phyloP scores from a whole-genome alignment of 768 basidiomycete species.

The Cystofilobasidium ferigula region DNA sequence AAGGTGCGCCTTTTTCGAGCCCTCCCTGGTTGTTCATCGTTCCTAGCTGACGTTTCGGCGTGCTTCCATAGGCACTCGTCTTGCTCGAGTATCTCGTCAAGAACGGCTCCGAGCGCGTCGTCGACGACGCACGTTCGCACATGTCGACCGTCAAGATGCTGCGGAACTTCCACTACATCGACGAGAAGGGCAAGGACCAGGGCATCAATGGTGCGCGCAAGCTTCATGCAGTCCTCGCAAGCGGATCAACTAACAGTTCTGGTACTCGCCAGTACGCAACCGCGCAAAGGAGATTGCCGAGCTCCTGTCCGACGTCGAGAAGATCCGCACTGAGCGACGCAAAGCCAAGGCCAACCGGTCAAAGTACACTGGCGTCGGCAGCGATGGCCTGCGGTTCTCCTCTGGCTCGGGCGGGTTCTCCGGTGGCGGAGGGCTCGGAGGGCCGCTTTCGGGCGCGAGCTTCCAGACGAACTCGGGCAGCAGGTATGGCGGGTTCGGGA shows the following conservation, averaged over 20 bases:
- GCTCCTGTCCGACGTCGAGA: conserved; percentile 78
- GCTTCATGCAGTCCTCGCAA: no score
- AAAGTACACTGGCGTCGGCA: conserved; percentile 82
- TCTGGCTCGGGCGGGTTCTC: conserved; percentile 18
- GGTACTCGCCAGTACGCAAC: conserved; percentile 64
- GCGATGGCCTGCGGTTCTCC: conserved; percentile 47
- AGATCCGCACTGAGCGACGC: conserved; percentile 73
- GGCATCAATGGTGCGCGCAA: conserved; percentile 91
- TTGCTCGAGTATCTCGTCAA: conserved; percentile 92
- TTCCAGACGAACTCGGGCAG: conserved; percentile 49
- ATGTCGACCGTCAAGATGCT: conserved; percentile 95
- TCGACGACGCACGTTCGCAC: conserved; percentile 92
- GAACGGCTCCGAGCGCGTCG: conserved; percentile 92
- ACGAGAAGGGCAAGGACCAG: conserved; percentile 97
- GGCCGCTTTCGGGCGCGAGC: conserved; percentile 38
- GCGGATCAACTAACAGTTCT: no score
- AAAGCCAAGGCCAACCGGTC: conserved; percentile 82
- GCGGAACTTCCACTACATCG: conserved; percentile 93
- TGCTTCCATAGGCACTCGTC: conserved; percentile 84
- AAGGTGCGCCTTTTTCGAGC: conserved; percentile 48
- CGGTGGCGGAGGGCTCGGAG: conserved; percentile 13
- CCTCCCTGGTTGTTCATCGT: conserved; percentile 16
- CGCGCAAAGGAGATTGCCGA: conserved; percentile 87
- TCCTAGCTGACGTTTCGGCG: neutral
- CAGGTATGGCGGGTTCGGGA: conserved; percentile 62